Conservation (phyloP, 2,329 filamentous ascomycete genomes). For the Curvularia sp. region DNA sequence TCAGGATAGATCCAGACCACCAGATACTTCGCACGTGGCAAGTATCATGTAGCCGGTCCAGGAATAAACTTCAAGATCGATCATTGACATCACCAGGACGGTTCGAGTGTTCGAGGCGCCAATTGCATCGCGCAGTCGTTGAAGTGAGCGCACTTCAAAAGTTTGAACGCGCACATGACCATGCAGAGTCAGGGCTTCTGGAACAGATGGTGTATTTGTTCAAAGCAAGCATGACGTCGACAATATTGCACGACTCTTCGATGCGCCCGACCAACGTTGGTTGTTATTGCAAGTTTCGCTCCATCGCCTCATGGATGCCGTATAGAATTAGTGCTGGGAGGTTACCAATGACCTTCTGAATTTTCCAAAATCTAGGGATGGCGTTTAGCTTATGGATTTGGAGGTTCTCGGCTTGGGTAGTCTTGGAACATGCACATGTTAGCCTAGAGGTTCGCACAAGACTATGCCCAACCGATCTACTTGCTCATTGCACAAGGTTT, state of each 20-base stretch:
- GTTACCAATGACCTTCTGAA: constrained; percentile 1
- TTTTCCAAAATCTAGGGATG: not conserved
- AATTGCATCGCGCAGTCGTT: constrained; percentile 1
- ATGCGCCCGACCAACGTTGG: not conserved
- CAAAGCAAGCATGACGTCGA: not conserved
- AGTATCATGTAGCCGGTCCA: constrained; percentile 7
- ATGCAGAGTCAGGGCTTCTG: not conserved
- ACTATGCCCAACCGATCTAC: not conserved
- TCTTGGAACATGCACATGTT: not conserved
- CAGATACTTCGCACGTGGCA: constrained; percentile 20
- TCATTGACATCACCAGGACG: constrained; percentile 10
- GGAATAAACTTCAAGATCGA: not conserved
- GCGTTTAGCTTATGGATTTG: not conserved
- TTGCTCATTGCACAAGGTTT: constrained; percentile 3
- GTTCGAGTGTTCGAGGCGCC: not conserved
- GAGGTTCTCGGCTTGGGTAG: not conserved
- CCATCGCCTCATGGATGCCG: not conserved
- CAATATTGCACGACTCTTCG: constrained; percentile 13
- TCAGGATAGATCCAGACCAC: constrained; percentile 8
- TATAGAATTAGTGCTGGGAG: not conserved
- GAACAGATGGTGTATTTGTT: not conserved
- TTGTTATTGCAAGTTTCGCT: constrained; percentile 5
- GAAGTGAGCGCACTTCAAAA: not conserved
- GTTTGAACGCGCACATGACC: not conserved
- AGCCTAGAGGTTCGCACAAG: not conserved